Percentiles rank a stretch among this genome's conserved stretches.
phyloP scores from a whole-genome alignment of 1,284 basidiomycete species.

The Apiotrichum siamense region DNA sequence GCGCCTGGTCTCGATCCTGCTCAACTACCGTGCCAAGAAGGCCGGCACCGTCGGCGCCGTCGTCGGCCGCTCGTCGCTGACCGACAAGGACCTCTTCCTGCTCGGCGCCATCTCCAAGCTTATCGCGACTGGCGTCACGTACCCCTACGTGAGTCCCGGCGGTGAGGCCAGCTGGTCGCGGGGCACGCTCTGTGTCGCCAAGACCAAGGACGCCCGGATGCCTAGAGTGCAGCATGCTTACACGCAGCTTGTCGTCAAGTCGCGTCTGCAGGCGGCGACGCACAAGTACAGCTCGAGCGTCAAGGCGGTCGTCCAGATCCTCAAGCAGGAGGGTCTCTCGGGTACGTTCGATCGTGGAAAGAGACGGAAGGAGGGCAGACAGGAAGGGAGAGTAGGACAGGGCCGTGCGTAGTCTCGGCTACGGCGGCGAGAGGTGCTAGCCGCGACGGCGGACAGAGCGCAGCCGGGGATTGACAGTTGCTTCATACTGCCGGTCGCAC shows the following conservation, averaged over 20 bases:
- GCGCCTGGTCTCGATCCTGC: slow-evolving; percentile 54
- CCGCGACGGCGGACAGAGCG: no score
- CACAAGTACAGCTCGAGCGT: slow-evolving; percentile 48
- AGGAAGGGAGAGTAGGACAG: no score
- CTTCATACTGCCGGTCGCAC: no score
- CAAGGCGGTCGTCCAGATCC: slow-evolving; percentile 51
- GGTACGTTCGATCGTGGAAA: slow-evolving; percentile 29
- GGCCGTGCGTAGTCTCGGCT: no score
- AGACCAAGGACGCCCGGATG: no score
- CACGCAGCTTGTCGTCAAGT: slow-evolving; percentile 47
- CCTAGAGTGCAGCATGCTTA: neutral
- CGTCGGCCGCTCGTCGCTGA: slow-evolving; percentile 50
- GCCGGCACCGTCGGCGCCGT: slow-evolving; percentile 52
- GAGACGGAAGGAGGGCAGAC: neutral
- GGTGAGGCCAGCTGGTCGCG: neutral
- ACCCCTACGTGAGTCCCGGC: slow-evolving; percentile 41
- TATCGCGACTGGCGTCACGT: slow-evolving; percentile 46
- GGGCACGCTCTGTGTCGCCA: neutral
- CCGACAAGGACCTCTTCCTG: slow-evolving; percentile 82
- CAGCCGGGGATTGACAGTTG: no score
- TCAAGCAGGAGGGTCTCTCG: slow-evolving; percentile 66
- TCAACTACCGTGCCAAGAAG: slow-evolving; percentile 25
- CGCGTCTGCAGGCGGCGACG: slow-evolving; percentile 47
- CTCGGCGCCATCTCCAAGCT: slow-evolving; percentile 85
- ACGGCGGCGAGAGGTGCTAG: no score